Evolutionary conservation across 2,329 filamentous ascomycete species (phyloP).

Genomic region (Thyridium curvatum): DNA sequence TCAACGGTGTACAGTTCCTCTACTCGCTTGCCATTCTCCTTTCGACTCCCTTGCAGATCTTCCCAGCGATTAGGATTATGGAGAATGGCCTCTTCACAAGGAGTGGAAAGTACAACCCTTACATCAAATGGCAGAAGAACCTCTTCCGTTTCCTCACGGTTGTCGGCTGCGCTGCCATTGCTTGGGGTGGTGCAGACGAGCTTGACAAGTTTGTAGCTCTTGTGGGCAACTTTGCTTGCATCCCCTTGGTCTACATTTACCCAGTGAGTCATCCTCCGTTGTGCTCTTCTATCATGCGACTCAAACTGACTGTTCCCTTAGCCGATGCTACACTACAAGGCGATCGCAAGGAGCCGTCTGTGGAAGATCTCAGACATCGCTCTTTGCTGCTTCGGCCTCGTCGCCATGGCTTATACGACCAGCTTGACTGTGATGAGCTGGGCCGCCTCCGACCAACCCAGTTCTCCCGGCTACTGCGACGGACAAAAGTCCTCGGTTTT

Average conservation of each 20-base stretch:
- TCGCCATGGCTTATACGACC: slow-evolving; percentile 92
- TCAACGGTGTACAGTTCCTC: slow-evolving; percentile 92
- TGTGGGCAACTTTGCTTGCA: slow-evolving; percentile 95
- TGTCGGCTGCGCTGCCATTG: slow-evolving; percentile 75
- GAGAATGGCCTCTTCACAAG: slow-evolving; percentile 90
- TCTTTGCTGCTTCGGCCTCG: slow-evolving; percentile 74
- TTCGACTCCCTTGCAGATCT: slow-evolving; percentile 92
- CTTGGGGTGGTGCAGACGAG: slow-evolving; percentile 87
- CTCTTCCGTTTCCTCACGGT: slow-evolving; percentile 92
- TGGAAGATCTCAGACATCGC: slow-evolving; percentile 67
- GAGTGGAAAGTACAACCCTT: slow-evolving; percentile 95
- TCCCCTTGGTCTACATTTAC: slow-evolving; percentile 95
- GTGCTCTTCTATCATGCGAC: not conserved
- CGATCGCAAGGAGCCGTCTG: slow-evolving; percentile 61
- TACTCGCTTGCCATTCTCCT: slow-evolving; percentile 97
- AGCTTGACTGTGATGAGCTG: slow-evolving; percentile 80
- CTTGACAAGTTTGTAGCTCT: slow-evolving; percentile 96
- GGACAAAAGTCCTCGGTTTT: slow-evolving; percentile 7
- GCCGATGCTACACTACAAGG: slow-evolving; percentile 85
- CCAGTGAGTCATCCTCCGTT: slow-evolving; percentile 59
- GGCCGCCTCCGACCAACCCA: slow-evolving; percentile 51
- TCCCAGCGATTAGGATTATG: slow-evolving; percentile 93
- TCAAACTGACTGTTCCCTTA: slow-evolving; percentile 26
- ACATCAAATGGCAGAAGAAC: slow-evolving; percentile 99
- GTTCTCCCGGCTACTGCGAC: slow-evolving; percentile 49